Conservation (phyloP, 495 filamentous ascomycete species). For the Talaromyces ruber region DNA sequence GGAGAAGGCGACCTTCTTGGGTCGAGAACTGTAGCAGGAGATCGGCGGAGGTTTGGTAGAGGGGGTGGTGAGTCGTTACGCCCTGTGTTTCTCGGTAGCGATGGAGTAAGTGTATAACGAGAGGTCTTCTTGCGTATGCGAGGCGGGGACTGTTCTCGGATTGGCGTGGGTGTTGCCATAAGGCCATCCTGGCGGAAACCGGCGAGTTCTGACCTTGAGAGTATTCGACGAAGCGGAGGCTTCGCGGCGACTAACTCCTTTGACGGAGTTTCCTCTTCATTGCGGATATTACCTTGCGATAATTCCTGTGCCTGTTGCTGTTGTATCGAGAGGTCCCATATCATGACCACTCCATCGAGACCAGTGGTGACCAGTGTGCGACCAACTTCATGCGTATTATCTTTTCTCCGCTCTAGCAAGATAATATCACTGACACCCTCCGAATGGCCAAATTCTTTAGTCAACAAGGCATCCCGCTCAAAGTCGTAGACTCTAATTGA, state of each 20-base stretch:
- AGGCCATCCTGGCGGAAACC: slow-evolving; percentile 51
- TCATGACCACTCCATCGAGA: slow-evolving; percentile 79
- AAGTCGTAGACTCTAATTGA: slow-evolving; percentile 84
- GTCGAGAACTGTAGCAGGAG: slow-evolving; percentile 25
- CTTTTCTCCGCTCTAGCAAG: slow-evolving; percentile 47
- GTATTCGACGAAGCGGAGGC: slow-evolving; percentile 61
- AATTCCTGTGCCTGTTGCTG: slow-evolving; percentile 26
- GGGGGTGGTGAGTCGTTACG: slow-evolving; percentile 15
- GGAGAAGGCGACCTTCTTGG: slow-evolving; percentile 34
- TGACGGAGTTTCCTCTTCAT: slow-evolving; percentile 35
- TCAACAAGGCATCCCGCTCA: slow-evolving; percentile 64
- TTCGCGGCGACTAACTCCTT: slow-evolving; percentile 49
- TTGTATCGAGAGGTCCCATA: slow-evolving; percentile 57
- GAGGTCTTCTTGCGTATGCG: slow-evolving; percentile 49
- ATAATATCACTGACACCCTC: slow-evolving; percentile 79
- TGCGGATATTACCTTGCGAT: slow-evolving; percentile 13
- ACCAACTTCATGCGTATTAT: slow-evolving; percentile 28
- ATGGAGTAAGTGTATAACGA: slow-evolving; percentile 29
- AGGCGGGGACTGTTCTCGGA: slow-evolving; percentile 55
- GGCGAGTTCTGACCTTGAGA: slow-evolving; percentile 69
- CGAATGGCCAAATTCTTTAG: slow-evolving; percentile 88
- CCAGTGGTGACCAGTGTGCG: slow-evolving; percentile 64
- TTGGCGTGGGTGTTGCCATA: slow-evolving; percentile 41
- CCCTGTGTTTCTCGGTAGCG: slow-evolving; percentile 18
- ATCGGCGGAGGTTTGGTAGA: slow-evolving; percentile 27